Conservation (phyloP, 2,329 filamentous ascomycete species). For the Cordyceps sp. region DNA sequence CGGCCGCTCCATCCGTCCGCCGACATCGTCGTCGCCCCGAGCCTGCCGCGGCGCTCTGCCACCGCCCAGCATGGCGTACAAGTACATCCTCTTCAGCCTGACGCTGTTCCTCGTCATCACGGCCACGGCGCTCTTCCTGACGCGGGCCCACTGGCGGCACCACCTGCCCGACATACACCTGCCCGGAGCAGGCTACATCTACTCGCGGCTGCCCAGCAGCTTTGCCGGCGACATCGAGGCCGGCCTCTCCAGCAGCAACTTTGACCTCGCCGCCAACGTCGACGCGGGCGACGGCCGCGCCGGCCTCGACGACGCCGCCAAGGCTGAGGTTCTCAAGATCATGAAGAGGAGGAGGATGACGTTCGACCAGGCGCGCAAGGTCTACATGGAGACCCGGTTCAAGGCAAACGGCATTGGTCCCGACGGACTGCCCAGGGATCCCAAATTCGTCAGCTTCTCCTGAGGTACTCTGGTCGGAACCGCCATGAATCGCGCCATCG, state of each 20-base stretch:
- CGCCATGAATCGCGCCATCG: no score
- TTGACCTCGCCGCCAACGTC: slow-evolving; percentile 70
- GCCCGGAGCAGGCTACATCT: slow-evolving; percentile 45
- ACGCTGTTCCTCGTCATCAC: slow-evolving; percentile 54
- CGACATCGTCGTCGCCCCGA: no score
- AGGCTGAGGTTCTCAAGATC: slow-evolving; percentile 69
- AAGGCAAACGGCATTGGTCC: slow-evolving; percentile 74
- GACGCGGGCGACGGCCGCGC: slow-evolving; percentile 60
- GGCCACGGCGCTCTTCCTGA: slow-evolving; percentile 66
- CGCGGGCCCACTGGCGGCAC: slow-evolving; percentile 60
- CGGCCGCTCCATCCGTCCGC: no score
- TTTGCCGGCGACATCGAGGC: slow-evolving; percentile 80
- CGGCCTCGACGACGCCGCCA: slow-evolving; percentile 66
- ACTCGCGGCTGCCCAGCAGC: slow-evolving; percentile 57
- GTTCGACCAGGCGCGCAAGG: slow-evolving; percentile 81
- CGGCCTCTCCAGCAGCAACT: slow-evolving; percentile 67
- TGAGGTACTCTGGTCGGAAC: slow-evolving; percentile 7
- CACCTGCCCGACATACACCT: slow-evolving; percentile 43
- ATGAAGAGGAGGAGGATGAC: slow-evolving; percentile 73
- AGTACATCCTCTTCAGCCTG: slow-evolving; percentile 53
- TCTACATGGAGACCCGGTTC: slow-evolving; percentile 77
- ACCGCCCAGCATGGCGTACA: slow-evolving; percentile 52
- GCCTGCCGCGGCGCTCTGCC: not conserved
- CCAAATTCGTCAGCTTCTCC: slow-evolving; percentile 85
- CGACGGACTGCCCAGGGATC: slow-evolving; percentile 77